Conservation (phyloP, 495 filamentous ascomycete species). For the Neurospora tetrasperma region DNA sequence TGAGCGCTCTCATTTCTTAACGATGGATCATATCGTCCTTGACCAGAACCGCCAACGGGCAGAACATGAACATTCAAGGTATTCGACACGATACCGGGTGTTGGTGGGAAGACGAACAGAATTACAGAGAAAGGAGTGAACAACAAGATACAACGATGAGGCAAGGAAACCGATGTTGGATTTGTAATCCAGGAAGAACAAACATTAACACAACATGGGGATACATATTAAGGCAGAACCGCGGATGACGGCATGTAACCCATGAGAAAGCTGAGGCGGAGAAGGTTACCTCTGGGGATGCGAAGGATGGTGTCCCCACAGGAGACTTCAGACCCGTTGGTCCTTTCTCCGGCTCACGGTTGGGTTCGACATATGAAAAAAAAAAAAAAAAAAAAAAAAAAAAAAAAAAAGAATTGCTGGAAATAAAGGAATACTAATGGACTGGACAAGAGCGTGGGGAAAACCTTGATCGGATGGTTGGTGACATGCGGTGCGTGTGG, state of each 20-base stretch:
- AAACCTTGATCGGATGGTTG: neutral
- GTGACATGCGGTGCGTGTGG: neutral
- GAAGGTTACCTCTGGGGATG: neutral
- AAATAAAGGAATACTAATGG: neutral
- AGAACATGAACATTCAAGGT: neutral
- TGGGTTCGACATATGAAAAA: neutral
- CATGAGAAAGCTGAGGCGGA: neutral
- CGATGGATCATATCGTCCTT: neutral
- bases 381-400: neutral
- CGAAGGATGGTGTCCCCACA: neutral
- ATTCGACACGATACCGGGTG: neutral
- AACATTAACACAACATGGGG: neutral
- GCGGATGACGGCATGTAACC: neutral
- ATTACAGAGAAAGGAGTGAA: neutral
- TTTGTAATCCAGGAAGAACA: neutral
- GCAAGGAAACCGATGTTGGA: neutral
- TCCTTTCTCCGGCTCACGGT: neutral
- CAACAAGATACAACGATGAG: neutral
- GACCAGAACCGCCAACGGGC: neutral
- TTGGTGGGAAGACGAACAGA: neutral
- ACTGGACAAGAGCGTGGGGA: neutral
- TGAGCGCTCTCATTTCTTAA: neutral
- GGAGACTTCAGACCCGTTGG: neutral
- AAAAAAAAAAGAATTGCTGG: neutral
- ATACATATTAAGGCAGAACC: neutral